phyloP scores from a whole-genome alignment of 495 filamentous ascomycete species.

The Staphylotrichum tortipilum region DNA sequence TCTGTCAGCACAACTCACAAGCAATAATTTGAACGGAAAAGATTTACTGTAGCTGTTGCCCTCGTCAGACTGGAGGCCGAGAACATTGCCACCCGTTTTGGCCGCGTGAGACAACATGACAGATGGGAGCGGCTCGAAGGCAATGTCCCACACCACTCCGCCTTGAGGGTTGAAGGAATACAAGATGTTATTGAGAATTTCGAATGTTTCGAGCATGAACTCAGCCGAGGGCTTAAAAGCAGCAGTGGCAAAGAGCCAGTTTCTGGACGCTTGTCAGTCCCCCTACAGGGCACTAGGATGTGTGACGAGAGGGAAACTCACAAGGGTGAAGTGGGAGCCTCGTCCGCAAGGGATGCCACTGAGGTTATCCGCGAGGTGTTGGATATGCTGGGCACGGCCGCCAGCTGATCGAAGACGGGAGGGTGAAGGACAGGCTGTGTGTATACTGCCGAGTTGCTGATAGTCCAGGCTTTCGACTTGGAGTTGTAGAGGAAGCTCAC shows the following conservation, averaged over 20 bases:
- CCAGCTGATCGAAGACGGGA: slow-evolving; percentile 1
- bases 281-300: too few relatives aligned
- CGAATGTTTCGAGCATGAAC: slow-evolving; percentile 14
- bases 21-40: slow-evolving; percentile 11
- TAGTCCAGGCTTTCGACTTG: background rate
- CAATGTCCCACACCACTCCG: slow-evolving; percentile 20
- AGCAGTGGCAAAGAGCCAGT: background rate
- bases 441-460: background rate
- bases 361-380: background rate
- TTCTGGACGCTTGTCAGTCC: background rate
- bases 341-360: background rate
- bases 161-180: slow-evolving; percentile 5
- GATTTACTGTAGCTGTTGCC: background rate
- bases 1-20: background rate
- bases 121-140: slow-evolving; percentile 41
- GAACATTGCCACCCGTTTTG: slow-evolving; percentile 32
- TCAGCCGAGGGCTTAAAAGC: slow-evolving; percentile 1
- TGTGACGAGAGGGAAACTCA: background rate
- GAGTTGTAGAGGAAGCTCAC: background rate
- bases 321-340: slow-evolving; percentile 1
- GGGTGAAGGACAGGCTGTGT: background rate
- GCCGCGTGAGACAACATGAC: slow-evolving; percentile 23
- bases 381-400: background rate
- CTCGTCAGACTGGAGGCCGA: slow-evolving; percentile 19
- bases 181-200: slow-evolving; percentile 6